These are phyloP conservation scores for Actinomortierella wolfii DNA, from an alignment of 371 early-diverging fungal species.

Conservation along the genomic window DNA sequence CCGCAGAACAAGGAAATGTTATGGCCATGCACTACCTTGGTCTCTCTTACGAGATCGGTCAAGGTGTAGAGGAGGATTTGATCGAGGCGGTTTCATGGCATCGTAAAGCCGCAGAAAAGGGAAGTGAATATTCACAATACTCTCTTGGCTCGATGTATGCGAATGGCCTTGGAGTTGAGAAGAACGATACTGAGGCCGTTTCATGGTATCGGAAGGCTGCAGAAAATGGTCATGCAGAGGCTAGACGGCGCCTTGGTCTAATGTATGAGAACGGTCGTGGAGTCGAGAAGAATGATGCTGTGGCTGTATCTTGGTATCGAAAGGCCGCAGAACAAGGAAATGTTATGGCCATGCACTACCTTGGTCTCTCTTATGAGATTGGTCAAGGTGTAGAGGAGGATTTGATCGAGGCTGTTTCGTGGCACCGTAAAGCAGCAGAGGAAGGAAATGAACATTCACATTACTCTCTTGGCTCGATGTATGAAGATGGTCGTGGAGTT, in stretches of 20 bases:
- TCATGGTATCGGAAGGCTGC: slow-evolving; percentile 75
- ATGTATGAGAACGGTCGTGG: no score
- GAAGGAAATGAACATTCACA: slow-evolving; percentile 81
- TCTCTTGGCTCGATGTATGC: slow-evolving; percentile 79
- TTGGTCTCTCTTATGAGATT: slow-evolving; percentile 82
- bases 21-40: slow-evolving; percentile 76
- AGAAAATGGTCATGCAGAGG: slow-evolving; percentile 54
- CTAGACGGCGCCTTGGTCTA: no score
- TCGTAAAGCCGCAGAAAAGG: slow-evolving; percentile 65
- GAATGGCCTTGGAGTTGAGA: slow-evolving; percentile 73
- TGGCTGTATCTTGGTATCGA: slow-evolving; percentile 57
- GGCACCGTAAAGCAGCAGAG: slow-evolving; percentile 71
- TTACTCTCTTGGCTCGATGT: slow-evolving; percentile 76
- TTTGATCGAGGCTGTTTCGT: slow-evolving; percentile 62
- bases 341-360: slow-evolving; percentile 67
- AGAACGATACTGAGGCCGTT: slow-evolving; percentile 63
- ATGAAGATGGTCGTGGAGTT: slow-evolving; percentile 81
- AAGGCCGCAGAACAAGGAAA: slow-evolving; percentile 56
- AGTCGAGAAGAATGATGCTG: no score
- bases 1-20: slow-evolving; percentile 58
- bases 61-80: slow-evolving; percentile 64
- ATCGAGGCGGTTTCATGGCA: slow-evolving; percentile 72
- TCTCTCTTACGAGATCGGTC: slow-evolving; percentile 82
- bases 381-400: slow-evolving; percentile 73
- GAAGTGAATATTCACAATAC: slow-evolving; percentile 83